Evolutionary conservation across 2,329 filamentous ascomycete genomes (phyloP).

Genomic region (Blastomyces gilchristii): DNA sequence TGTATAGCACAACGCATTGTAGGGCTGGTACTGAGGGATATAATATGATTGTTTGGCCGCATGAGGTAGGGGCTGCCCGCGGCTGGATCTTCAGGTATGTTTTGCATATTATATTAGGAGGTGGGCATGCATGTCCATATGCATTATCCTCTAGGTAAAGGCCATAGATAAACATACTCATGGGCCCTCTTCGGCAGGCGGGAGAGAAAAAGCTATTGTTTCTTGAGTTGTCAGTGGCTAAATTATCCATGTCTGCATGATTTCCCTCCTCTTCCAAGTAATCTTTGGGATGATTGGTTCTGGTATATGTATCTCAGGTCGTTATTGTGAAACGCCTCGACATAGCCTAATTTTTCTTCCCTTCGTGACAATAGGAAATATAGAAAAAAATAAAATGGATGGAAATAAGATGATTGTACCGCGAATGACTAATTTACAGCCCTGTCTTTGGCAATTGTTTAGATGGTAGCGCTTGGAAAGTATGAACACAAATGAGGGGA

Average conservation of each 20-base stretch:
- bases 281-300: neutral
- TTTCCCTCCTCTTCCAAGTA: neutral
- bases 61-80: neutral
- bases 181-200: neutral
- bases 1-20: no score
- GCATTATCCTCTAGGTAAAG: neutral
- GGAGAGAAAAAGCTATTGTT: neutral
- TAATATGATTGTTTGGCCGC: constrained; percentile 2
- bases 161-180: neutral
- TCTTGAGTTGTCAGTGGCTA: neutral
- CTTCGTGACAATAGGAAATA: neutral
- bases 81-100: neutral
- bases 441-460: neutral
- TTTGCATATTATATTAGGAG: neutral
- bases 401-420: neutral
- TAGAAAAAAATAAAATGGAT: neutral
- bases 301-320: neutral
- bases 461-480: neutral
- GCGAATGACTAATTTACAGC: neutral
- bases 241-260: neutral
- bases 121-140: neutral
- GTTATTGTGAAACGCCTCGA: neutral
- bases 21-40: neutral
- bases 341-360: neutral
- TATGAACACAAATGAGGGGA: neutral